phyloP scores from a whole-genome alignment of 345 rosid genomes.

The Hibiscus mutabilis region DNA sequence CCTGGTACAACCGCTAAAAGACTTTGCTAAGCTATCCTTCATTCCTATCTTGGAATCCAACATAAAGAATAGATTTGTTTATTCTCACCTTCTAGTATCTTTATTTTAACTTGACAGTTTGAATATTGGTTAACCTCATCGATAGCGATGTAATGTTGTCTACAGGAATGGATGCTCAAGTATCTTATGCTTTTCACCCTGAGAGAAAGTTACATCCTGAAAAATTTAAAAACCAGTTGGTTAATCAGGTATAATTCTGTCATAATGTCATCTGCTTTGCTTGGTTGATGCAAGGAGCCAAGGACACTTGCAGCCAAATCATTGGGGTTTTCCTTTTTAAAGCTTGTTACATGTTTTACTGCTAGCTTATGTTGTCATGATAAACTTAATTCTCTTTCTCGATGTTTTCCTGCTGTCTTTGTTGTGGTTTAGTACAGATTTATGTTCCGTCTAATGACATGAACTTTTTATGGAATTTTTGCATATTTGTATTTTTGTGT shows the following conservation, averaged over 20 bases:
- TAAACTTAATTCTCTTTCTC: neutral
- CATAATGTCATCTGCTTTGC: neutral
- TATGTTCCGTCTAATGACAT: neutral
- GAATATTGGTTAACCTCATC: neutral
- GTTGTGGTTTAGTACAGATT: neutral
- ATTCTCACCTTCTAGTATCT: neutral
- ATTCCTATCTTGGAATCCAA: constrained; percentile 1
- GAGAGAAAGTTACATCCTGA: constrained; percentile 85
- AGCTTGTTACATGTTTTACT: neutral
- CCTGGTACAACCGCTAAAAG: neutral
- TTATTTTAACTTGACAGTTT: neutral
- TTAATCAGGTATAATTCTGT: constrained; percentile 67
- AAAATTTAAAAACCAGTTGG: constrained; percentile 75
- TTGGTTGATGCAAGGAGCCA: neutral
- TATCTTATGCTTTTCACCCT: constrained; percentile 83
- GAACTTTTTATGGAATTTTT: neutral
- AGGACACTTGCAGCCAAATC: neutral
- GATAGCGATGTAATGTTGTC: constrained; percentile 5
- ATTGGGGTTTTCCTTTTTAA: neutral
- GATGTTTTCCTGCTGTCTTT: neutral
- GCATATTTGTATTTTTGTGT: neutral
- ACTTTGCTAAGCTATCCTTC: neutral
- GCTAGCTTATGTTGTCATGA: neutral
- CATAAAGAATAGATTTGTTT: too few relatives aligned
- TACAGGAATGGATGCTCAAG: constrained; percentile 96